Conservation (phyloP, 2,329 filamentous ascomycete genomes). For the Dactylellina leptospora region DNA sequence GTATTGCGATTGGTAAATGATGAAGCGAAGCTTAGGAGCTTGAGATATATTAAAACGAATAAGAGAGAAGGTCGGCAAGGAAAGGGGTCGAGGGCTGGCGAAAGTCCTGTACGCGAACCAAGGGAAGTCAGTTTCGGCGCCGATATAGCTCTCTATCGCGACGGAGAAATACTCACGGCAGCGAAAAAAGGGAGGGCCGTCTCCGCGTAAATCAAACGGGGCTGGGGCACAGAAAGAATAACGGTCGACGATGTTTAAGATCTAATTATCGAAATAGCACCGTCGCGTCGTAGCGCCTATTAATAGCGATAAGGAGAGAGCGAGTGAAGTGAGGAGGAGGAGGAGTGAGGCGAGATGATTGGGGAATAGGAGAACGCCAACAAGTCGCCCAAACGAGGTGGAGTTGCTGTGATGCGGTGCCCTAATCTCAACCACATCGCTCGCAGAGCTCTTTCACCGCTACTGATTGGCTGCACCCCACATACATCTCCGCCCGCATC, state of each 20-base stretch:
- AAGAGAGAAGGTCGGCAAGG: background rate
- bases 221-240: slow-evolving; percentile 34
- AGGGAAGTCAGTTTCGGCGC: slow-evolving; percentile 28
- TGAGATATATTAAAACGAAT: background rate
- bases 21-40: background rate
- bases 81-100: background rate
- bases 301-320: slow-evolving; percentile 16
- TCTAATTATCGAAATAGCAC: background rate
- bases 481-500: no score
- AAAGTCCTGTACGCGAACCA: slow-evolving; percentile 18
- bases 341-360: slow-evolving; percentile 3
- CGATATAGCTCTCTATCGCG: slow-evolving; percentile 9
- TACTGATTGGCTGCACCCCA: no score
- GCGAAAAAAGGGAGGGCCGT: no score
- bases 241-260: slow-evolving; percentile 7
- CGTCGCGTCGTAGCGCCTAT: slow-evolving; percentile 31
- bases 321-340: slow-evolving; percentile 5
- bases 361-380: slow-evolving; percentile 20
- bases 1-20: slow-evolving; percentile 7
- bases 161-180: slow-evolving; percentile 6
- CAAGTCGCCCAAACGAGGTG: slow-evolving; percentile 31
- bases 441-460: background rate
- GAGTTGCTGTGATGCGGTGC: slow-evolving; percentile 16
- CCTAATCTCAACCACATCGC: background rate
- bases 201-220: slow-evolving; percentile 11